phyloP scores from a whole-genome alignment of 352 stramenopile species.

The Phytopythium sindhum region DNA sequence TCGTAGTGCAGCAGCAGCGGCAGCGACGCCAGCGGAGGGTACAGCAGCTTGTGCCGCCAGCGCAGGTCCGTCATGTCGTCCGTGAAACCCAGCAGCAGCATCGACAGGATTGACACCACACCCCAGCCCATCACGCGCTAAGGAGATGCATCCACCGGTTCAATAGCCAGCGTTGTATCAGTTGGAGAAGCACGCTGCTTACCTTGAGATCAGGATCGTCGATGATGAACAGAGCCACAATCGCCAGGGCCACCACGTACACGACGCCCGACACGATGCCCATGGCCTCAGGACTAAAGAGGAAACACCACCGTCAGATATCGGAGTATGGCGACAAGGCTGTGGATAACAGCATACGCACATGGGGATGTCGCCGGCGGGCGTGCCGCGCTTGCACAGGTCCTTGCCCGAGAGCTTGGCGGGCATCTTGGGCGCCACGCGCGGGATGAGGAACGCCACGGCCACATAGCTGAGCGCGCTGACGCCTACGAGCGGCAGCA shows the following conservation, averaged over 20 bases:
- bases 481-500: conserved; percentile 50
- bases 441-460: conserved; percentile 62
- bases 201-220: conserved; percentile 63
- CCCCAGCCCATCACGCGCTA: conserved; percentile 81
- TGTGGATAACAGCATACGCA: conserved; percentile 18
- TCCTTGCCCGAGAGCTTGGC: conserved; percentile 90
- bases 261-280: conserved; percentile 86
- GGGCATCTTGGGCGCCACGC: conserved; percentile 57
- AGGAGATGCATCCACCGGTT: neutral
- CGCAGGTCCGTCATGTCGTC: conserved; percentile 97
- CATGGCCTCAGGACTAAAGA: conserved; percentile 74
- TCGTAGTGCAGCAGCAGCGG: conserved; percentile 96
- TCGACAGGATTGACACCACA: conserved; percentile 84
- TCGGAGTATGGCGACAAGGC: neutral
- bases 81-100: conserved; percentile 90
- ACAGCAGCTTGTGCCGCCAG: conserved; percentile 96
- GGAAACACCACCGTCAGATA: neutral
- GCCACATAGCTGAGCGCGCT: conserved; percentile 53
- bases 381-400: conserved; percentile 90
- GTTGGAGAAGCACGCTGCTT: neutral
- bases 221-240: conserved; percentile 68
- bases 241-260: conserved; percentile 73
- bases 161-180: neutral
- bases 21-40: conserved; percentile 95
- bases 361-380: conserved; percentile 85